Evolutionary conservation across 805 yeast species (phyloP), one percentile per base, ranked within the genome.

Genomic region (Barnettozyma wickerhamii): DNA sequence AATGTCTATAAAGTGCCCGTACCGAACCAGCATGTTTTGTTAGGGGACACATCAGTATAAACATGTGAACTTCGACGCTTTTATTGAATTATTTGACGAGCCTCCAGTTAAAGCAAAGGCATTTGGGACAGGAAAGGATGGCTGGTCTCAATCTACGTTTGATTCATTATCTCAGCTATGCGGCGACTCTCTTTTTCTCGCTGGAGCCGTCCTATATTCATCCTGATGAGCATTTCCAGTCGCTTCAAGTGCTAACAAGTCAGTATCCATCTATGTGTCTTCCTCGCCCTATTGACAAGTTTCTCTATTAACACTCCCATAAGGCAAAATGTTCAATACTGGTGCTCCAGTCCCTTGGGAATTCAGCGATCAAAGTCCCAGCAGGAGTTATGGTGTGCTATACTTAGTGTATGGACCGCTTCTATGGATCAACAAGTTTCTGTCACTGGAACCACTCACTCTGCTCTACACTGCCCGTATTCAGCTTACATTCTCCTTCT

Each of bases 221-320:
- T 51, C 99, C 99, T 0, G 99, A 93, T 68, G 99, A 93, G 64
- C 96, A 90, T 59, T 86, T 87, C 59, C 99, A 95, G 59, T 76
- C 81, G n/a, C 74, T 95, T 35, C 95, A 89, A 58, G 82, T 84
- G 1, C 55, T 91, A 19, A 69, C 80, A 10, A 58, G 62, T 52
- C 58, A 60, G 53, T 46, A 33, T 33, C 7, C 7, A n/a, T n/a
- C n/a, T n/a, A n/a, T n/a, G n/a, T n/a, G n/a, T n/a, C n/a, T n/a
- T n/a, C n/a, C n/a, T n/a, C n/a, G n/a, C n/a, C n/a, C n/a, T n/a
- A n/a, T n/a, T n/a, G n/a, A n/a, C n/a, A n/a, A n/a, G n/a, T n/a
- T n/a, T n/a, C n/a, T n/a, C 23, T 10, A 20, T 7, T 27, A 36
- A 19, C 12, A 24, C 10, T 24, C 13, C 28, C 13, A 10, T 24